phyloP scores from a whole-genome alignment of 2,329 filamentous ascomycete species.

The Fusarium sambucinum region DNA sequence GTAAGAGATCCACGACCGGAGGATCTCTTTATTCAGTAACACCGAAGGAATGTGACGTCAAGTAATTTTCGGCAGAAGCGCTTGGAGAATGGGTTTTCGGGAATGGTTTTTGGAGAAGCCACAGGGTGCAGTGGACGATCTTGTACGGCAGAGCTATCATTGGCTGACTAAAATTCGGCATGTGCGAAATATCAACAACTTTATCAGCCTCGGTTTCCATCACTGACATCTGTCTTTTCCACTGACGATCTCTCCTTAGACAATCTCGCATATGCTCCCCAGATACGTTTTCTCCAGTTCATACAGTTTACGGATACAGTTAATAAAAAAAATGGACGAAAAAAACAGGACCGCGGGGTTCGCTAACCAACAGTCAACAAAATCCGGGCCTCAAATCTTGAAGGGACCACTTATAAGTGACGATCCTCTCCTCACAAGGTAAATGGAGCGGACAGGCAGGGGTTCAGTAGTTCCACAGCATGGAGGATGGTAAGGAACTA shows the following conservation, averaged over 20 bases:
- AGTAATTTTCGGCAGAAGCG: conserved; percentile 27
- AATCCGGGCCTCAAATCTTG: conserved; percentile 9
- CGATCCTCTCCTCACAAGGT: conserved; percentile 24
- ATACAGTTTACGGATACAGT: neutral
- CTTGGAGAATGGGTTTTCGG: neutral
- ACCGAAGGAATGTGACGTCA: conserved; percentile 38
- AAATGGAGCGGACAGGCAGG: conserved; percentile 20
- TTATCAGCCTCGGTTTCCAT: neutral
- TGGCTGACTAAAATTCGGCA: conserved; percentile 13
- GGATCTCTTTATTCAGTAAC: conserved; percentile 13
- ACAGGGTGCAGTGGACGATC: neutral
- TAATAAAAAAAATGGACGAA: conserved; percentile 16
- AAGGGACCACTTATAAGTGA: conserved; percentile 13
- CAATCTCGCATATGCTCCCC: conserved; percentile 10
- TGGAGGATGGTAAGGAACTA: neutral
- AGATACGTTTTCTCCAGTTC: conserved; percentile 1
- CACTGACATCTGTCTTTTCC: neutral
- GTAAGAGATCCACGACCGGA: conserved; percentile 10
- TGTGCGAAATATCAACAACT: neutral
- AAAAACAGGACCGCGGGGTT: conserved; percentile 35
- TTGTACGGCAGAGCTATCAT: conserved; percentile 25
- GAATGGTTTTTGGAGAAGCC: neutral
- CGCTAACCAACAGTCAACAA: neutral
- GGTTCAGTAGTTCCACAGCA: conserved; percentile 9
- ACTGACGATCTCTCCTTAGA: conserved; percentile 22